These are phyloP conservation scores for Backusella mclennaniae DNA, from an alignment of 192 early-diverging fungal genomes.

Conservation along the genomic window DNA sequence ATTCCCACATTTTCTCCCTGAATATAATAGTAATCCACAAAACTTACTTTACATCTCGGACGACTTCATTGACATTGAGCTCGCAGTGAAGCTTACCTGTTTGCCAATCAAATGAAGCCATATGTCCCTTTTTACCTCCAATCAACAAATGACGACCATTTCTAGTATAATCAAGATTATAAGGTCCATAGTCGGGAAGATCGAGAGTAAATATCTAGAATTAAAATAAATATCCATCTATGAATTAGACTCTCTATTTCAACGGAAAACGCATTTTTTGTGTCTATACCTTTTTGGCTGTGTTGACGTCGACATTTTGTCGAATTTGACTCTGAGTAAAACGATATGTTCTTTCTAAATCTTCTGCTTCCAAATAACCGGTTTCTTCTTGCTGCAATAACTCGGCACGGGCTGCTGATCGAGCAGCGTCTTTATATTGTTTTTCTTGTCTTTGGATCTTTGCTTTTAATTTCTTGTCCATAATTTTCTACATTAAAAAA, in stretches of 20 bases:
- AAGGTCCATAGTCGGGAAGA: conserved; percentile 82
- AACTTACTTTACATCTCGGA: conserved; percentile 79
- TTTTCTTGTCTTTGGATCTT: conserved; percentile 61
- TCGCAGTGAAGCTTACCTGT: conserved; percentile 74
- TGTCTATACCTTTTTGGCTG: conserved; percentile 56
- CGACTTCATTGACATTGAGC: conserved; percentile 83
- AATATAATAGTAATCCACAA: neutral
- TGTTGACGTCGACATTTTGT: conserved; percentile 72
- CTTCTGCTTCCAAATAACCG: conserved; percentile 87
- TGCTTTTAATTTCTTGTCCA: conserved; percentile 72
- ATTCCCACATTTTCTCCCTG: neutral
- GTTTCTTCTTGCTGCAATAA: conserved; percentile 72
- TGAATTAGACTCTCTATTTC: neutral
- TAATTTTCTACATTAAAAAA: conserved; percentile 43
- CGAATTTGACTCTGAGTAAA: conserved; percentile 68
- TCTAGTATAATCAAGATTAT: conserved; percentile 85
- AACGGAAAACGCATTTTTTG: neutral
- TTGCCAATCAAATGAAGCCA: conserved; percentile 93
- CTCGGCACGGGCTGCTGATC: conserved; percentile 75
- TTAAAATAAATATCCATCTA: conserved; percentile 8
- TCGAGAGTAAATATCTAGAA: conserved; percentile 73
- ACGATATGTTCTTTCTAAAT: conserved; percentile 87
- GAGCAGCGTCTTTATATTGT: conserved; percentile 62
- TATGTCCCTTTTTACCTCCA: conserved; percentile 81
- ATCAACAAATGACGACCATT: conserved; percentile 78